Percentiles rank a stretch among this genome's conserved stretches.
Conservation (phyloP, 2,329 filamentous ascomycete species). For the Trichophyton equinum region DNA sequence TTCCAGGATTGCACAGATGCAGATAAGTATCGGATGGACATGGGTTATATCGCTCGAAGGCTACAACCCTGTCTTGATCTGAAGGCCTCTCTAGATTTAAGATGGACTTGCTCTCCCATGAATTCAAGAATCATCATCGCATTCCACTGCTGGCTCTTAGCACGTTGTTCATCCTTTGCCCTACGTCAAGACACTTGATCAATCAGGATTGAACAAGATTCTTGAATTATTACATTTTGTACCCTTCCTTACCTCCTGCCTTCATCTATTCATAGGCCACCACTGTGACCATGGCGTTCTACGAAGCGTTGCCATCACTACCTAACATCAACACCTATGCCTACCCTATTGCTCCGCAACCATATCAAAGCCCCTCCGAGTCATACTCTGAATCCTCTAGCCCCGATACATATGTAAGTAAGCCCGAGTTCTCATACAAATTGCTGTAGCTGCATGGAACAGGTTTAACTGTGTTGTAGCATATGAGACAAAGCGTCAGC, state of each 20-base stretch:
- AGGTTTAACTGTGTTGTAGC: slow-evolving; percentile 6
- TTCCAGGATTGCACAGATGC: background rate
- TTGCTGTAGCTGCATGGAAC: background rate
- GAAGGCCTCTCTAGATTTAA: background rate
- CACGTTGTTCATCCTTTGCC: background rate
- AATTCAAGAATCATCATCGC: background rate
- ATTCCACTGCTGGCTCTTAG: background rate
- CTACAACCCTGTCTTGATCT: background rate
- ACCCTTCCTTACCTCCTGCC: background rate
- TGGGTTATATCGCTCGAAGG: background rate
- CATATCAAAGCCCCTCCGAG: slow-evolving; percentile 1
- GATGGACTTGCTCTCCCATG: background rate
- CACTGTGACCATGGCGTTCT: background rate
- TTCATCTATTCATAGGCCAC: background rate
- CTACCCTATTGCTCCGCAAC: background rate
- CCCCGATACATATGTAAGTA: slow-evolving; percentile 1
- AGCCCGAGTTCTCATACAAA: background rate
- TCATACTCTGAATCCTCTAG: slow-evolving; percentile 4
- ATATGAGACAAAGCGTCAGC: slow-evolving; percentile 16
- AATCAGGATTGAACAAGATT: background rate
- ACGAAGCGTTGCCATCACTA: slow-evolving; percentile 21
- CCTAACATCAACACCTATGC: background rate
- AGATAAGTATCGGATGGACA: background rate
- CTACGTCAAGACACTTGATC: background rate
- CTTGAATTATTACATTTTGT: background rate